Percentiles rank a stretch among this genome's conserved stretches.
These are phyloP conservation scores for Ophiostoma sp. DNA, from an alignment of 2,329 filamentous ascomycete species.

Conservation along the genomic window DNA sequence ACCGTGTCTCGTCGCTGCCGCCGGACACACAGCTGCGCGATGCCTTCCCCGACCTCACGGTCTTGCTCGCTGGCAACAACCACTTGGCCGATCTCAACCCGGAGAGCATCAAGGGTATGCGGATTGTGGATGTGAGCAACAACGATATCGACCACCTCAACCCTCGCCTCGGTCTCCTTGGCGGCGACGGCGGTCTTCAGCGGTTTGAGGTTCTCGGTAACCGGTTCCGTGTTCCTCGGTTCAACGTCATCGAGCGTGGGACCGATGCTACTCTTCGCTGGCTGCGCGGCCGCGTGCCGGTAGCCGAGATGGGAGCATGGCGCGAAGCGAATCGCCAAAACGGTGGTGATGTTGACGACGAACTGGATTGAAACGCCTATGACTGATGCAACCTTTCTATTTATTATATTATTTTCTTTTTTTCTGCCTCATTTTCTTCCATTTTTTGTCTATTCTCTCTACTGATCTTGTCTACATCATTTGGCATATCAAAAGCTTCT, in stretches of 20 bases:
- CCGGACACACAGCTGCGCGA: slow-evolving; percentile 46
- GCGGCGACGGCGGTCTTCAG: slow-evolving; percentile 55
- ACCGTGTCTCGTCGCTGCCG: slow-evolving; percentile 70
- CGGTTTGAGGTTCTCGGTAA: slow-evolving; percentile 77
- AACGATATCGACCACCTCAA: slow-evolving; percentile 82
- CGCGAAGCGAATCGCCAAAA: slow-evolving; percentile 34
- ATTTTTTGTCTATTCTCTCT: not conserved
- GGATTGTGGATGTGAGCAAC: slow-evolving; percentile 71
- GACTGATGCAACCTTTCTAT: not conserved
- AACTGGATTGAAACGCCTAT: slow-evolving; percentile 17
- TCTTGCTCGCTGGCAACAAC: slow-evolving; percentile 74
- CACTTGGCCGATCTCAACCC: slow-evolving; percentile 67
- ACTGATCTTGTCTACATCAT: not conserved
- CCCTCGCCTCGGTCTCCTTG: slow-evolving; percentile 71
- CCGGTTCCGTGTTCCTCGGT: slow-evolving; percentile 78
- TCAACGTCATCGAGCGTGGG: slow-evolving; percentile 76
- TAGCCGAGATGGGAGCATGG: slow-evolving; percentile 54
- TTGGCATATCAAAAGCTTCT: too few species aligned
- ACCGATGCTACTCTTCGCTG: slow-evolving; percentile 79
- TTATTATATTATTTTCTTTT: not conserved
- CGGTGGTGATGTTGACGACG: slow-evolving; percentile 20
- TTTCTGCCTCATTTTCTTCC: not conserved
- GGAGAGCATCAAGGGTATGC: slow-evolving; percentile 66
- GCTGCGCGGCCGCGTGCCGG: slow-evolving; percentile 69
- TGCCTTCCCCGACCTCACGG: slow-evolving; percentile 63